Evolutionary conservation across 768 basidiomycete species (phyloP), one percentile per base, ranked within the genome.

Genomic region (Leccinum subgranulosum): DNA sequence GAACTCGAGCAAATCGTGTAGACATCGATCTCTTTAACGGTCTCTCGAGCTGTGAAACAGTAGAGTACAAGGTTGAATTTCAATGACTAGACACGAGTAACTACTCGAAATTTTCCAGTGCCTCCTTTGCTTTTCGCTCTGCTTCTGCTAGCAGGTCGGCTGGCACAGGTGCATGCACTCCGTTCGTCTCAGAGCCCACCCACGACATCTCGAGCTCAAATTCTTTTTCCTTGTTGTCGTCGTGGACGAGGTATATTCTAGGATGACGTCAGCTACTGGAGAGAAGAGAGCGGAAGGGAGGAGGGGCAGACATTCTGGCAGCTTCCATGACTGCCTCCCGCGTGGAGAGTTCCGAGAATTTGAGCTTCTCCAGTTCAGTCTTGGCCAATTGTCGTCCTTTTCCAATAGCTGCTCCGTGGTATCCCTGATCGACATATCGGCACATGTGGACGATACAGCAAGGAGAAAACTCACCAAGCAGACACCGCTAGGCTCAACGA

Each of bases 141-240:
- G 95, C 97, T 68, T 95, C 93, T 23, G 83, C 82, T 46, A 87
- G 78, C 57, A 98, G 77, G 31, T 94, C 94, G 59, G 82, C 82
- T 49, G 97, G 97, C 54, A 99, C 92, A 25, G 85, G 82, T 25
- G 84, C 79, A 73, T 98, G 94, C 49, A 86, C 71, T 53, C 85
- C 85, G 29, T 86, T 84, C 31, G 89, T 91, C 74, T 96, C 92
- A 33, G 84, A 81, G 39, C 94, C 85, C 57, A 98, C 86, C 97
- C 97, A 99, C 34, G 94, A 91, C 82, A 99, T 84, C 75, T 99
- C 97, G 27, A 99, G 83, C 70, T 98, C 97, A 62, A 99, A 98
- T 51, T 95, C 92, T 70, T 98, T 98, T 77, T 98, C 95, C 74
- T 98, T 97, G 60, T 91, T 87, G 70, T 98, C 97, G 61, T 98